Base-by-base conservation (phyloP, 768 basidiomycete genomes). In the Mycena crocata region DNA sequence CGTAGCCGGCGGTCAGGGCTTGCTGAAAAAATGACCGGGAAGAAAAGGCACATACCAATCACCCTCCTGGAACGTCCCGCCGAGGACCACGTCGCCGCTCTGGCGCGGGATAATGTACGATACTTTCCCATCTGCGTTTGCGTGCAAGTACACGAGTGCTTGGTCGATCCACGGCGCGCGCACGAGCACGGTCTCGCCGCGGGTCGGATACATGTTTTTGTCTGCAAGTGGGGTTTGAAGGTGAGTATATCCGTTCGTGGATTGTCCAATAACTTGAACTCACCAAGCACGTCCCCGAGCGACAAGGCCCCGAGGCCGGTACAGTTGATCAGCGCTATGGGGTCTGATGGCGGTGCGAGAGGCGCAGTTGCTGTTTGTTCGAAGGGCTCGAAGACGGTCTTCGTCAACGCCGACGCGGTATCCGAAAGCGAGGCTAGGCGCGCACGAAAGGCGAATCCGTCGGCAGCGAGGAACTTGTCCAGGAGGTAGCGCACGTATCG, bases 111-210 rank as follows among this genome's bases (percentile, higher is more conserved):
- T 58, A 15, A 68, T 54, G 52, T 68, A 68, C 1, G 62, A 37
- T n/a, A n/a, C n/a, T n/a, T n/a, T 42, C 6, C 49, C 4, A 21
- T 68, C 49, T 24, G 21, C 23, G 57, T 62, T 57, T 14, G 28
- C 23, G 37, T 24, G 64, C 28, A 23, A 26, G 45, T 57, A 57
- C 26, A 30, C 45, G n/a, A 68, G 32, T 17, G 30, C 62, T 26
- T 28, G 31, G 37, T 34, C 78, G 56, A 87, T 74, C 50, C 76
- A 71, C 3, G 86, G 83, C 10, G 86, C 86, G 52, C 82, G 74
- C 32, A 90, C 81, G 23, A 90, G 74, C 14, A 90, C 82, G 0
- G 86, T 83, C 74, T 91, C 90, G 5, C 90, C 90, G 21, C 89
- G 81, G 71, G 89, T 86, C 2, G 90, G 88, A 69, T 81, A 83